Percentiles rank a stretch among this genome's conserved stretches.
phyloP scores from a whole-genome alignment of 2,329 filamentous ascomycete species.

The Thermomyces lanuginosus region DNA sequence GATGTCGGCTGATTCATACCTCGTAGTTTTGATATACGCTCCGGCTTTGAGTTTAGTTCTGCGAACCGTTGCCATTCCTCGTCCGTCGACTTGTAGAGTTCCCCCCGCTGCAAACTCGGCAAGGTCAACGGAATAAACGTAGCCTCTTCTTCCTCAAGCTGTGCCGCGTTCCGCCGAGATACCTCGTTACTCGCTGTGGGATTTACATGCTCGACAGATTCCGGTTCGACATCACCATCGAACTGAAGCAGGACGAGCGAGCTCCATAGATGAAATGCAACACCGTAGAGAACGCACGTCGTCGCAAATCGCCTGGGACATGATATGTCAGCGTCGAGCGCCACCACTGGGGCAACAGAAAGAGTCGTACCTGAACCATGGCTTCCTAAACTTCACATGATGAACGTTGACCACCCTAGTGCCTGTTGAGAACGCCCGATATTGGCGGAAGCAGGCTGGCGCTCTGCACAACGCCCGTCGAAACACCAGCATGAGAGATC shows the following conservation, averaged over 20 bases:
- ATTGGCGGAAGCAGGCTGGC: constrained; percentile 11
- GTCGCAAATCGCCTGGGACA: constrained; percentile 17
- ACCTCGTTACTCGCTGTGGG: constrained; percentile 2
- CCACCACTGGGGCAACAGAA: not conserved
- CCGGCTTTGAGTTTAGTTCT: no score
- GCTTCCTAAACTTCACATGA: constrained; percentile 19
- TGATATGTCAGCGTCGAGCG: no score
- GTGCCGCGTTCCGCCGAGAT: constrained; percentile 1
- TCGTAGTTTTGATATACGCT: constrained; percentile 34
- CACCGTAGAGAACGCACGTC: constrained; percentile 16
- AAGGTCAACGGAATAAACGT: constrained; percentile 47
- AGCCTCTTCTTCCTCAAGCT: constrained; percentile 28
- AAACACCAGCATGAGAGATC: constrained; percentile 18
- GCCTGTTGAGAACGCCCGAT: constrained; percentile 9
- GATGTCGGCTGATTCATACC: no score
- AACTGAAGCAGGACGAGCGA: constrained; percentile 17
- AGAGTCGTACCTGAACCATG: constrained; percentile 17
- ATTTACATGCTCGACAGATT: constrained; percentile 6
- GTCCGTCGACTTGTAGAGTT: constrained; percentile 26
- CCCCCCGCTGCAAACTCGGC: constrained; percentile 21
- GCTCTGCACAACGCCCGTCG: constrained; percentile 14
- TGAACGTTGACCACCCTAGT: constrained; percentile 12
- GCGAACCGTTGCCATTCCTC: constrained; percentile 49
- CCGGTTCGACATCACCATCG: constrained; percentile 12
- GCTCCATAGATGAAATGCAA: constrained; percentile 19